Base-by-base conservation (phyloP, 2,329 filamentous ascomycete species). In the Arthrobotrys iridis region DNA sequence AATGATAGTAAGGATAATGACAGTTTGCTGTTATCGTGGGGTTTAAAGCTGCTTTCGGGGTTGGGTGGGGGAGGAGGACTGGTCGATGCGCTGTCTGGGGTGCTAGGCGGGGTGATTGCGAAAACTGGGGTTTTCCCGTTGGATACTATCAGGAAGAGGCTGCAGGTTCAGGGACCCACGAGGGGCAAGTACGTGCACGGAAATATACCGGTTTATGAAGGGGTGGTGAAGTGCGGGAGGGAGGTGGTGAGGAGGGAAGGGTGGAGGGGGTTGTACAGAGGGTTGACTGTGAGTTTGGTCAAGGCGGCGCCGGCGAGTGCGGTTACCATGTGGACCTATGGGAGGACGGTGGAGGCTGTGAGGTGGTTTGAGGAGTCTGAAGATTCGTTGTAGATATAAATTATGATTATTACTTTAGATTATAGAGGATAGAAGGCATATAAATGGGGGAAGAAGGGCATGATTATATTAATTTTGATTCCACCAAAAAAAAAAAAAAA, bases 221-320 rank as follows among this genome's bases (percentile, higher is more conserved):
- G 85, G 11, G 88, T 96, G 0, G 79, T 88, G 2, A 85, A 84
- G 46, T 92, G 92, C 0, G 85, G 97, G 76, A 81, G 81, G 66
- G 83, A 85, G 76, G 96, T 98, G 72, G 79, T 93, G 70, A 84
- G 82, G 63, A 86, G 85, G 6, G 93, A 98, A 82, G 93, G 95
- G 0, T 79, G 89, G 45, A 86, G 92, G 65, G 93, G 94, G 0
- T 81, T 98, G 79, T 99, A 98, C 82, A 87, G 93, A 63, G 95
- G 95, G 0, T 83, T 99, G 81, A 90, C 90, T 0, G 93, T 98
- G 66, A 94, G 93, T 81, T 83, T 99, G 80, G 82, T 98, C 78
- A 99, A 99, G 85, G 92, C 94, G 30, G 95, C 94, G 20, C 95
- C 95, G n/a, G 89, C 92, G 26, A 95, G 92, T 81, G 93, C 93